These are phyloP conservation scores for Lodderomyces orthopsilosis DNA, from an alignment of 1,139 yeast genomes.

Conservation along the genomic window DNA sequence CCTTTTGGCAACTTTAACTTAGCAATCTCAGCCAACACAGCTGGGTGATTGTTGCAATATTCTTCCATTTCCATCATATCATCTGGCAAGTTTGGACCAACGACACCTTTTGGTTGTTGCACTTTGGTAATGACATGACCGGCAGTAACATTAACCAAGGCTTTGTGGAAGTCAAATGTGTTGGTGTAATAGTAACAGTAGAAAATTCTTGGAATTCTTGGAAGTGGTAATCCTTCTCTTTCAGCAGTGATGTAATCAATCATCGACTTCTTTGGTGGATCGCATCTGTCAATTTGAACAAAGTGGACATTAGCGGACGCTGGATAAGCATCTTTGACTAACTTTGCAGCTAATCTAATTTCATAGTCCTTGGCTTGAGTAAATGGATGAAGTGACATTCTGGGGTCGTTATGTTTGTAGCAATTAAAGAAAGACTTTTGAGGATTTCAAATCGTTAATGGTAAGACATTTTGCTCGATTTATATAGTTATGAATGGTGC, in stretches of 20 bases:
- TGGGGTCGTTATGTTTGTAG: neutral
- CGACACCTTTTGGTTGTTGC: constrained; percentile 58
- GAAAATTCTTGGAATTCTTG: constrained; percentile 61
- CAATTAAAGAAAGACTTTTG: neutral
- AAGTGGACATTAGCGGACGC: constrained; percentile 57
- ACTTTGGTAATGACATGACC: constrained; percentile 62
- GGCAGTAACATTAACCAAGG: constrained; percentile 64
- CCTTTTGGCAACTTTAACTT: constrained; percentile 60
- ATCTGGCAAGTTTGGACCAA: constrained; percentile 74
- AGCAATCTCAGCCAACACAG: constrained; percentile 57
- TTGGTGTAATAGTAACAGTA: constrained; percentile 66
- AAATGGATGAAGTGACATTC: constrained; percentile 46
- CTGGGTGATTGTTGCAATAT: constrained; percentile 52
- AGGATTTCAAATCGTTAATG: neutral
- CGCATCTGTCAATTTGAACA: constrained; percentile 68
- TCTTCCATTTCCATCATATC: constrained; percentile 61
- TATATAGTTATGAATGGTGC: neutral
- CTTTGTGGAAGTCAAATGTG: constrained; percentile 62
- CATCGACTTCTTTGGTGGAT: constrained; percentile 82
- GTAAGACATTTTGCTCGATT: neutral
- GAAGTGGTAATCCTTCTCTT: constrained; percentile 54
- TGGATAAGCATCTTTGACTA: constrained; percentile 56
- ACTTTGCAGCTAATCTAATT: constrained; percentile 59
- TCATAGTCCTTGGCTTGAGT: constrained; percentile 69
- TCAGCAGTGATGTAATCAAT: constrained; percentile 69